Conservation (phyloP, 768 basidiomycete species). For the Ephemerocybe angulata region DNA sequence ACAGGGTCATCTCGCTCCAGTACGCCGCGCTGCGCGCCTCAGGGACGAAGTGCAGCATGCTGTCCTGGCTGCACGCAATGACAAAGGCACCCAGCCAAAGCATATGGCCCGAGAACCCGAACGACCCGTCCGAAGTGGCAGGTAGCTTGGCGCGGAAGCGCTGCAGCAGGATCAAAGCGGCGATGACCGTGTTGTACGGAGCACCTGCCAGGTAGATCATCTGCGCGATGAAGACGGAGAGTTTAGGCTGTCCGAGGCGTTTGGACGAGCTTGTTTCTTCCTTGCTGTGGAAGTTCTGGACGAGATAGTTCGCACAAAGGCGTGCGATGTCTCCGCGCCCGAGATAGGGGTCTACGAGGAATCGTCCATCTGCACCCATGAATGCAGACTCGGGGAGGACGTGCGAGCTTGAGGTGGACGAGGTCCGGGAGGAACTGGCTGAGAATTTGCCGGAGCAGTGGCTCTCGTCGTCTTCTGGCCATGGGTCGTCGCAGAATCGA, state of each 20-base stretch:
- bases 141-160: conserved; percentile 14
- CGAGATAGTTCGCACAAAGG: conserved; percentile 4
- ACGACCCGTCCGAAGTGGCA: neutral
- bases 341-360: conserved; percentile 10
- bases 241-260: conserved; percentile 4
- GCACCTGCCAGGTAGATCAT: conserved; percentile 13
- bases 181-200: conserved; percentile 13
- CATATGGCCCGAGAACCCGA: conserved; percentile 12
- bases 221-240: conserved; percentile 16
- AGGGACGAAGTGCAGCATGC: conserved; percentile 1
- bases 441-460: neutral
- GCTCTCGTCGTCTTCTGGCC: neutral
- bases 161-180: conserved; percentile 16
- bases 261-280: conserved; percentile 4
- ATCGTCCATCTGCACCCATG: neutral
- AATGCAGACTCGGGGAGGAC: conserved; percentile 10
- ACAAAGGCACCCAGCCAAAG: conserved; percentile 17
- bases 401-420: conserved; percentile 6
- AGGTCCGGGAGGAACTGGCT: conserved; percentile 5
- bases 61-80: conserved; percentile 15
- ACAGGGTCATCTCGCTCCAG: conserved; percentile 14
- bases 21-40: conserved; percentile 10
- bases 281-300: conserved; percentile 6
- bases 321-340: conserved; percentile 3
- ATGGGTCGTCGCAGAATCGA: conserved; percentile 6